A percentile compares a stretch with the other conserved stretches of the same genome.
These are phyloP conservation scores for Lachnellula willkommii DNA, from an alignment of 2,329 filamentous ascomycete species.

Conservation along the genomic window DNA sequence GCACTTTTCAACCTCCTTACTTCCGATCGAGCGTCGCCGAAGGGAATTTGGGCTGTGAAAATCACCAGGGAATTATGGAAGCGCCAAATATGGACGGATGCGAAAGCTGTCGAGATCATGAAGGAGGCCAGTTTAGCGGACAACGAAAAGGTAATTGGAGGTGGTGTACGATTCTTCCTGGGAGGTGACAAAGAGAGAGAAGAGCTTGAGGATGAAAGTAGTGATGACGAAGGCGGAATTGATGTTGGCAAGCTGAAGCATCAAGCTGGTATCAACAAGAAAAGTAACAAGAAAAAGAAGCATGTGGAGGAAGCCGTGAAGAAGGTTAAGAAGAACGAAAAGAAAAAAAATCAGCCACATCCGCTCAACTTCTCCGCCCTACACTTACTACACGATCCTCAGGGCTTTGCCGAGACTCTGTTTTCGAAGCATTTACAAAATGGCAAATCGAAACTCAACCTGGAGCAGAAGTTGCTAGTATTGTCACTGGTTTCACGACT, in stretches of 20 bases:
- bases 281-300: conserved; percentile 80
- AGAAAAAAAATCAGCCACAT: conserved; percentile 82
- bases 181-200: conserved; percentile 95
- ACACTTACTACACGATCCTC: conserved; percentile 88
- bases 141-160: conserved; percentile 86
- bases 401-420: conserved; percentile 84
- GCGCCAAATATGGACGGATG: conserved; percentile 90
- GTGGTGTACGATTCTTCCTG: conserved; percentile 88
- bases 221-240: conserved; percentile 73
- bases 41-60: conserved; percentile 93
- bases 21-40: conserved; percentile 75
- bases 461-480: conserved; percentile 86
- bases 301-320: conserved; percentile 73
- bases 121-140: conserved; percentile 84
- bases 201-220: conserved; percentile 83
- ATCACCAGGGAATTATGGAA: conserved; percentile 95
- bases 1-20: conserved; percentile 88
- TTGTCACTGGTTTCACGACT: conserved; percentile 86
- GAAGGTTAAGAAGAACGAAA: conserved; percentile 76
- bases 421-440: conserved; percentile 90
- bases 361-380: conserved; percentile 93
- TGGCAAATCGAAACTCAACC: conserved; percentile 73
- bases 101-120: conserved; percentile 96
- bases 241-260: conserved; percentile 81
- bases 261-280: conserved; percentile 90